Percentiles rank a stretch among this genome's conserved stretches.
Conservation (phyloP, 2,329 filamentous ascomycete genomes). For the Paracoccidioides brasiliensis region DNA sequence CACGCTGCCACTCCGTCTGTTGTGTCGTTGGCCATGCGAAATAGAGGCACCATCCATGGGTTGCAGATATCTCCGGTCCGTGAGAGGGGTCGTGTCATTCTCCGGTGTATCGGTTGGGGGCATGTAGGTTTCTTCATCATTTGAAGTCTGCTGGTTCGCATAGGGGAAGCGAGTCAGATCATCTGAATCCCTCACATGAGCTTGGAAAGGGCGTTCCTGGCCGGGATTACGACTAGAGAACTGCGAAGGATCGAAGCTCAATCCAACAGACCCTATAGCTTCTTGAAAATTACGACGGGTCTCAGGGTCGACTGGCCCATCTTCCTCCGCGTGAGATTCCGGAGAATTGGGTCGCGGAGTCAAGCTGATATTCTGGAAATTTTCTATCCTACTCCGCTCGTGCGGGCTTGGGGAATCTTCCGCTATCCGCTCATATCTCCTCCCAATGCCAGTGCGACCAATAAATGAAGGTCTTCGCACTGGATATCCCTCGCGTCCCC, state of each 20-base stretch:
- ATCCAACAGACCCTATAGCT: slow-evolving; percentile 30
- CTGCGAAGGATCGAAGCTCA: slow-evolving; percentile 23
- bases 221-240: slow-evolving; percentile 4
- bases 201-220: not conserved
- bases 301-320: slow-evolving; percentile 10
- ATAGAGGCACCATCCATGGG: slow-evolving; percentile 41
- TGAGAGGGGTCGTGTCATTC: slow-evolving; percentile 48
- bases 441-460: slow-evolving; percentile 24
- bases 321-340: not conserved
- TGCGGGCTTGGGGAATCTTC: slow-evolving; percentile 40
- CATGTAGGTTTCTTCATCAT: slow-evolving; percentile 42
- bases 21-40: slow-evolving; percentile 32
- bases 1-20: slow-evolving; percentile 41
- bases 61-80: slow-evolving; percentile 42
- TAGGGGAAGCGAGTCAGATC: slow-evolving; percentile 6
- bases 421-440: slow-evolving; percentile 41
- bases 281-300: slow-evolving; percentile 29
- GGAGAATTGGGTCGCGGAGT: slow-evolving; percentile 10
- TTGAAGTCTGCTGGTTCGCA: slow-evolving; percentile 14
- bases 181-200: slow-evolving; percentile 1
- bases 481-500: slow-evolving; percentile 34
- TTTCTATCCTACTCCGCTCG: slow-evolving; percentile 8
- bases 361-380: slow-evolving; percentile 12
- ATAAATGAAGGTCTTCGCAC: slow-evolving; percentile 30
- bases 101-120: slow-evolving; percentile 39